Base-by-base conservation (phyloP, 805 yeast genomes). In the Metschnikowia henanensis region DNA sequence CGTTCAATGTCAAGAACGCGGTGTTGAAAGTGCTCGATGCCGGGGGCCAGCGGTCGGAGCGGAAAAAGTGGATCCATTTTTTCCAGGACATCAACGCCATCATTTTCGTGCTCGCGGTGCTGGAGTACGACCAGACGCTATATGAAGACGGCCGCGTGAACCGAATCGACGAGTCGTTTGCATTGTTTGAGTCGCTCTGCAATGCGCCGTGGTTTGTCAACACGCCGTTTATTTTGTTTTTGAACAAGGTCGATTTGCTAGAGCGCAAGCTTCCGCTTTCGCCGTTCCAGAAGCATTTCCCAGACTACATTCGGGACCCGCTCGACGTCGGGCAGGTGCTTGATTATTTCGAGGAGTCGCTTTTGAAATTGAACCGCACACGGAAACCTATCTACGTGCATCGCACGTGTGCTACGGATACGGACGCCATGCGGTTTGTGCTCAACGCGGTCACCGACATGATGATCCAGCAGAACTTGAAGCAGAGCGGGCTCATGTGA, bases 401-500 rank as follows among this genome's bases (percentile, higher is more conserved):
- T 66, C 72, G 90, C 52, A 94, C 99, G 1, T 90, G 97, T 67
- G 99, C 99, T 0, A 94, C 99, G 0, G 98, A 94, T 62, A 80
- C 95, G 0, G 73, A 79, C 43, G 79, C 90, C 22, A 94, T 94
- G 96, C 77, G 79, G 58, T 92, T 91, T 58, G 97, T 94, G 15
- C 73, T 94, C 44, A 79, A 87, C 4, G 97, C 98, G 0, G 96
- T 90, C 7, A 89, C 97, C 1, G 98, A 94, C 66, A 75, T 89
- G 79, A 79, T 94, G 36, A 79, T 92, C 23, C 92, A 87, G 60
- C 86, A 86, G 56, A 91, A 87, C 59, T 65, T 92, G 61, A 80
- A 83, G 63, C 79, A 77, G 57, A 83, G 89, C 59, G 96, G 96
- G 4, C 68, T 89, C 36, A 74, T 86, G 53, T 86, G 55, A 32